Evolutionary conservation across 116 monocot species (phyloP).

Genomic region (Trichopus zeylanicus): DNA sequence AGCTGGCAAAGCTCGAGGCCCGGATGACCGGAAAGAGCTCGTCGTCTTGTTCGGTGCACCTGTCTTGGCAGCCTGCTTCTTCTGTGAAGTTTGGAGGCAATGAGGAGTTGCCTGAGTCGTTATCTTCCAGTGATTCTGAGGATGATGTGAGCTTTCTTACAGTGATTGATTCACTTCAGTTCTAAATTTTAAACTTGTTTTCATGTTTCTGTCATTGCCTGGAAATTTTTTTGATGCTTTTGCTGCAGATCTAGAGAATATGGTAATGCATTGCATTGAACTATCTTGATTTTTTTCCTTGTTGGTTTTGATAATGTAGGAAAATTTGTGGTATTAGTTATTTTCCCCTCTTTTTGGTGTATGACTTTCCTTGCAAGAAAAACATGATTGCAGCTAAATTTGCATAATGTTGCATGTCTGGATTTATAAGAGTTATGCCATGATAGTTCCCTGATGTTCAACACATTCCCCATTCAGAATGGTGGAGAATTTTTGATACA

Average conservation of each 20-base stretch:
- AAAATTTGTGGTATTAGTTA: no score
- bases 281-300: no score
- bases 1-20: slow-evolving; percentile 95
- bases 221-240: no score
- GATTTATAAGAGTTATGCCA: background rate
- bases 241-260: no score
- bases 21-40: slow-evolving; percentile 86
- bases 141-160: slow-evolving; percentile 61
- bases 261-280: no score
- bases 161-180: no score
- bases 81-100: slow-evolving; percentile 26
- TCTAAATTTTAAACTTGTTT: background rate
- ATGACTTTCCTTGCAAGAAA: no score
- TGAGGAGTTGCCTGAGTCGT: slow-evolving; percentile 54
- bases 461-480: slow-evolving; percentile 30
- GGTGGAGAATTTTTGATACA: slow-evolving; percentile 82
- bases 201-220: background rate
- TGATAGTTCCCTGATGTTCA: background rate
- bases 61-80: slow-evolving; percentile 16
- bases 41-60: slow-evolving; percentile 26
- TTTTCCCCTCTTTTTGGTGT: no score
- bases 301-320: no score
- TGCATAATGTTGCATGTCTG: background rate
- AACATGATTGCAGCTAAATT: no score
- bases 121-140: slow-evolving; percentile 74